Base-by-base conservation (phyloP, 352 stramenopile species). In the Phytopythium kandeliae region DNA sequence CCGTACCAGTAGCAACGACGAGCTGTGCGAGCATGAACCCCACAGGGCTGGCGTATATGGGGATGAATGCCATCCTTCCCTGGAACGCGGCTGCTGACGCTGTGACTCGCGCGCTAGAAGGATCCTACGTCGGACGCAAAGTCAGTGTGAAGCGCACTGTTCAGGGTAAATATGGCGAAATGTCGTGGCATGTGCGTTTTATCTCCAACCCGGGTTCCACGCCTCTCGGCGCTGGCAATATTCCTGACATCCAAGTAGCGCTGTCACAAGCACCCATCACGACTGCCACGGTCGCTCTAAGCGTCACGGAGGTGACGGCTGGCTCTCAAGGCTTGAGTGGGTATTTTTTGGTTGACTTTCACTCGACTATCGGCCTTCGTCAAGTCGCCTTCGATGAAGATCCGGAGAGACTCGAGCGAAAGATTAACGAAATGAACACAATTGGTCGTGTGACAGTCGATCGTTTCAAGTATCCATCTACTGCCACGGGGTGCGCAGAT, bases 371-470 rank as follows among this genome's bases (percentile, higher is more conserved):
- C 47, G 87, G 87, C 1, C 63, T 75, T 26, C 73, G 87, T 15
- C 51, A 78, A 37, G 77, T 98, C 41, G 56, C 48, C 0, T 98
- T 97, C 55, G 74, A 98, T 54, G 95, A 98, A 65, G 72, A 69
- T 17, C 70, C 85, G 0, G 60, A 86, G 13, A 66, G 89, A 7
- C 74, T 99, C 44, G 63, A 89, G 58, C 74, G 73, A 11, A 98
- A 98, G 52, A 77, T 99, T 17, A 88, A 98, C 52, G 95, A 98
- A 69, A 96, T 99, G 78, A 92, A 87, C 48, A 97, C 89, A 0
- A 89, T 98, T 24, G 90, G 90, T 12, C 64, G 70, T 33, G 90
- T 98, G 0, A 85, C 85, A 19, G 91, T 99, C 3, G 83, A 85
- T 49, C 86, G 86, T 38, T 71, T 92, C 17, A 67, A 88, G 24